Percentiles rank a stretch among this genome's conserved stretches.
Evolutionary conservation across 805 yeast genomes (phyloP).

Genomic region (Lipomyces orientalis): DNA sequence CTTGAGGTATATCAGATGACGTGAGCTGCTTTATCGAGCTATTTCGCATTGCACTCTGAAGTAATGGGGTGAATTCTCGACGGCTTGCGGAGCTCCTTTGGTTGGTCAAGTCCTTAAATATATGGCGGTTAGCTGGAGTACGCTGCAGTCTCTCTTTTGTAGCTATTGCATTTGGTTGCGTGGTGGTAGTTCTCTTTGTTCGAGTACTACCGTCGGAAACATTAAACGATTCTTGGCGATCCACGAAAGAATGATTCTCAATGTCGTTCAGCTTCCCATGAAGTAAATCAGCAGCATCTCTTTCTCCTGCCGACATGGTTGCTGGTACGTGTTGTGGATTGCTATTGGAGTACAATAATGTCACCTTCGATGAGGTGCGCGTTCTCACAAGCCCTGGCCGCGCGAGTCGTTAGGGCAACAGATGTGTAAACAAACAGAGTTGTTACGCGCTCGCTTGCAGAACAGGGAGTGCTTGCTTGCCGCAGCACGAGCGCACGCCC

Average conservation of each 20-base stretch:
- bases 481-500: neutral
- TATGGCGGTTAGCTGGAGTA: slow-evolving; percentile 12
- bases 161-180: slow-evolving; percentile 8
- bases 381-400: neutral
- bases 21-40: neutral
- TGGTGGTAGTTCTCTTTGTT: neutral
- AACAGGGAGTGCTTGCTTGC: neutral
- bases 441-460: too few relatives aligned
- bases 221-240: slow-evolving; percentile 4
- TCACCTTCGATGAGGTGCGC: neutral
- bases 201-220: neutral
- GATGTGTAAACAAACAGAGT: too few relatives aligned
- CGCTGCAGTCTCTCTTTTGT: neutral
- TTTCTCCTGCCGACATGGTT: neutral
- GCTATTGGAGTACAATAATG: neutral
- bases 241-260: slow-evolving; percentile 11
- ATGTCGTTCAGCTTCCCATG: slow-evolving; percentile 10
- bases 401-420: too few relatives aligned
- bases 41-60: slow-evolving; percentile 27
- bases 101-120: slow-evolving; percentile 10
- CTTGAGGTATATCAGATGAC: slow-evolving; percentile 10
- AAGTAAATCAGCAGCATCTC: slow-evolving; percentile 10
- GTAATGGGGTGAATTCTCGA: slow-evolving; percentile 33
- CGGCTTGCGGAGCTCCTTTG: slow-evolving; percentile 1
- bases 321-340: neutral